Evolutionary conservation across 208 protist genomes (phyloP).

Genomic region (Crithidia expoeki): DNA sequence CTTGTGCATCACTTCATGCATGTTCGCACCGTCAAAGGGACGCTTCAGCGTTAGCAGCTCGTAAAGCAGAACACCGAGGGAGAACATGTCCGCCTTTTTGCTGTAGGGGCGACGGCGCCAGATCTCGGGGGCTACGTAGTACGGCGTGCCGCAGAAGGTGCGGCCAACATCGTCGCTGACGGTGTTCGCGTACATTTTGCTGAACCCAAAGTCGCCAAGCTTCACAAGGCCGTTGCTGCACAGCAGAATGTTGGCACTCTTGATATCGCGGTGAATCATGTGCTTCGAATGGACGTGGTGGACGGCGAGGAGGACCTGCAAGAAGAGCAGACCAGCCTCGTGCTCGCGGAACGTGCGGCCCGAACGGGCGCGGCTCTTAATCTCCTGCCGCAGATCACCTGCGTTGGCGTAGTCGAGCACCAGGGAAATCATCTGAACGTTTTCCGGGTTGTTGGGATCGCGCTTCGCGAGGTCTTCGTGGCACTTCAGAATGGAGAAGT

Average conservation of each 20-base stretch:
- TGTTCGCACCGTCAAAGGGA: slow-evolving; percentile 76
- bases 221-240: slow-evolving; percentile 83
- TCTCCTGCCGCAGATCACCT: slow-evolving; percentile 80
- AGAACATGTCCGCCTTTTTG: slow-evolving; percentile 94
- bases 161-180: slow-evolving; percentile 59
- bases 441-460: slow-evolving; percentile 54
- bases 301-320: slow-evolving; percentile 78
- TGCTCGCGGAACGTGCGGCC: slow-evolving; percentile 63
- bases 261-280: slow-evolving; percentile 91
- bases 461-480: slow-evolving; percentile 72
- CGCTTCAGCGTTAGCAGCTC: slow-evolving; percentile 86
- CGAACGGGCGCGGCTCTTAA: slow-evolving; percentile 56
- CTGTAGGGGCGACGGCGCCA: slow-evolving; percentile 92
- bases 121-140: slow-evolving; percentile 94
- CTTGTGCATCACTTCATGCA: slow-evolving; percentile 81
- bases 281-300: slow-evolving; percentile 81
- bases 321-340: slow-evolving; percentile 70
- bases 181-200: slow-evolving; percentile 59
- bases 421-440: slow-evolving; percentile 69
- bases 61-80: slow-evolving; percentile 86
- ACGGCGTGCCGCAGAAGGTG: slow-evolving; percentile 89
- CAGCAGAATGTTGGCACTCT: slow-evolving; percentile 86
- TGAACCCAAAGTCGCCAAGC: slow-evolving; percentile 88
- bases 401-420: slow-evolving; percentile 88
- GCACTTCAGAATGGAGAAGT: slow-evolving; percentile 85